phyloP scores from a whole-genome alignment of 495 filamentous ascomycete genomes.

The Oidiodendron maius region DNA sequence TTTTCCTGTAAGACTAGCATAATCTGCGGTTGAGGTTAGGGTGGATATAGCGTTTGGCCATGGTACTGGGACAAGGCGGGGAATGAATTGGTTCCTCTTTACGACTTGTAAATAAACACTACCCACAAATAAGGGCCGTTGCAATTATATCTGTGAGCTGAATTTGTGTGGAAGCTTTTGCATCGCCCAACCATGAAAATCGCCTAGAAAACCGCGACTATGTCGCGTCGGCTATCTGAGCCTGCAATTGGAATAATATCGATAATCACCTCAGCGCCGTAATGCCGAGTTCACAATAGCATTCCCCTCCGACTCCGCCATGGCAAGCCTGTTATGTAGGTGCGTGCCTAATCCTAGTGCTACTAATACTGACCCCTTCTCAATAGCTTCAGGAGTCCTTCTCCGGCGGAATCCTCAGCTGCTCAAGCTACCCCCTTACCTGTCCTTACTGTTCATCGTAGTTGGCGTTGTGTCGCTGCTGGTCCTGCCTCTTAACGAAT shows the following conservation, averaged over 20 bases:
- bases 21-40: constrained; percentile 15
- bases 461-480: constrained; percentile 90
- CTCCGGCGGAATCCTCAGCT: constrained; percentile 63
- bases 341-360: background rate
- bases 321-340: constrained; percentile 20
- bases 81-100: background rate
- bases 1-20: constrained; percentile 19
- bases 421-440: constrained; percentile 68
- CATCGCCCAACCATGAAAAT: too few relatives aligned
- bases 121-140: too few relatives aligned
- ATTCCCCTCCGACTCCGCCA: constrained; percentile 2
- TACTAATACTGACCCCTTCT: constrained; percentile 3
- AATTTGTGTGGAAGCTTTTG: too few relatives aligned
- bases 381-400: constrained; percentile 38
- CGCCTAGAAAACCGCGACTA: too few relatives aligned
- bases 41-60: background rate
- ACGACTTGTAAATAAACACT: too few relatives aligned
- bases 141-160: too few relatives aligned
- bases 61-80: constrained; percentile 9
- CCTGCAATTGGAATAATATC: background rate
- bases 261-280: background rate
- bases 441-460: constrained; percentile 82
- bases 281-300: constrained; percentile 5
- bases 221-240: background rate
- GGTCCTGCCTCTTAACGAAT: constrained; percentile 85